Conservation (phyloP, 441 rosid species). For the Populus hybrid region DNA sequence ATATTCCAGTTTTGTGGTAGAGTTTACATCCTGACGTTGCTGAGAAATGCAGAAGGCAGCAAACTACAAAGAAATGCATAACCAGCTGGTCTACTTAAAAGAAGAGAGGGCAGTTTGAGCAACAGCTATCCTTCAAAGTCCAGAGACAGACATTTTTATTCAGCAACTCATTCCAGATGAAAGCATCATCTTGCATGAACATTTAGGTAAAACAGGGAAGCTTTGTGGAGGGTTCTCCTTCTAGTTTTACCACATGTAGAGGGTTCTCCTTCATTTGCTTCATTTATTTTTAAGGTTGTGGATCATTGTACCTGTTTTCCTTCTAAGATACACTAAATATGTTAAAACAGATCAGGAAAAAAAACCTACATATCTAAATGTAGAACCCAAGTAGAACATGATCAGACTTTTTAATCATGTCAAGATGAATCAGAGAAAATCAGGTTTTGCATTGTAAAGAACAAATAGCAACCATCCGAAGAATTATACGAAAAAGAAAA, state of each 20-base stretch:
- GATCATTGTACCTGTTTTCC: background rate
- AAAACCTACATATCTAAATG: background rate
- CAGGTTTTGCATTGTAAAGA: background rate
- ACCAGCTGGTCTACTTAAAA: background rate
- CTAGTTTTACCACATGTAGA: background rate
- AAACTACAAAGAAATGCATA: background rate
- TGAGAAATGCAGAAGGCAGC: background rate
- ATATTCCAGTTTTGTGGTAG: background rate
- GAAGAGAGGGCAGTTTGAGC: background rate
- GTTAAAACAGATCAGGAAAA: background rate
- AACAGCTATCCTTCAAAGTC: background rate
- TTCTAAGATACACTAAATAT: background rate
- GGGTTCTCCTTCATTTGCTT: background rate
- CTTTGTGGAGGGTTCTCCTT: background rate
- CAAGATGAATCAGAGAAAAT: background rate
- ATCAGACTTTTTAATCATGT: constrained; percentile 1
- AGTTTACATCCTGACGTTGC: background rate
- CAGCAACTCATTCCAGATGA: background rate
- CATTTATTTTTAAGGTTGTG: background rate
- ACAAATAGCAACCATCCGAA: background rate
- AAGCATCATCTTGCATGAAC: background rate
- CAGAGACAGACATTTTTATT: background rate
- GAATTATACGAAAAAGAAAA: constrained; percentile 3
- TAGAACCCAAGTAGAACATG: background rate
- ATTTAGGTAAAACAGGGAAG: background rate